Conservation (phyloP, 495 filamentous ascomycete species). For the Echria macrotheca region DNA sequence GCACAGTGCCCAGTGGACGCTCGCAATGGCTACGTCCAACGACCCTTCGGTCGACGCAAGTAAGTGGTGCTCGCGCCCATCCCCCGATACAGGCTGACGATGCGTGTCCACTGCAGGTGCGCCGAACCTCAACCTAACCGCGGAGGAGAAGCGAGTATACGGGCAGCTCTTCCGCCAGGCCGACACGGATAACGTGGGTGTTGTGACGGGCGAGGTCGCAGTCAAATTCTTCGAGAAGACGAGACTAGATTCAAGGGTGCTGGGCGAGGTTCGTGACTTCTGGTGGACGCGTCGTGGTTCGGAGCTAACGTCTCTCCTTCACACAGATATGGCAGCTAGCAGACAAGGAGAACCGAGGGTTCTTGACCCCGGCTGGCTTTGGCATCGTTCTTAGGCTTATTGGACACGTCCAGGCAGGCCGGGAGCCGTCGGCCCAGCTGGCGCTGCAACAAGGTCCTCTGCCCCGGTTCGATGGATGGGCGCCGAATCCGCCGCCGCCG, state of each 20-base stretch:
- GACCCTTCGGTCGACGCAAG: slow-evolving; percentile 21
- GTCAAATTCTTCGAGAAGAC: slow-evolving; percentile 99
- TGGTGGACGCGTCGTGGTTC: not conserved
- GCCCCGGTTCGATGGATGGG: slow-evolving; percentile 81
- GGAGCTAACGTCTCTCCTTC: slow-evolving; percentile 5
- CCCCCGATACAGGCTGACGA: not conserved
- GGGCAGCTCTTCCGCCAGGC: slow-evolving; percentile 85
- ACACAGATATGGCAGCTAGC: slow-evolving; percentile 96
- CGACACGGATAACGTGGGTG: slow-evolving; percentile 82
- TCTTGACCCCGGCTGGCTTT: slow-evolving; percentile 87
- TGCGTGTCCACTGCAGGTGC: slow-evolving; percentile 36
- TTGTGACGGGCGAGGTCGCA: slow-evolving; percentile 91
- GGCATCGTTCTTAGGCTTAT: slow-evolving; percentile 88
- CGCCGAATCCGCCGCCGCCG: slow-evolving; percentile 35
- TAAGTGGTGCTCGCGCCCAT: not conserved
- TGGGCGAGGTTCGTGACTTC: slow-evolving; percentile 69
- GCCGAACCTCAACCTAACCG: slow-evolving; percentile 77
- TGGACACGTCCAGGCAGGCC: slow-evolving; percentile 86
- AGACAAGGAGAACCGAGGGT: slow-evolving; percentile 90
- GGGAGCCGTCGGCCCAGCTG: slow-evolving; percentile 72
- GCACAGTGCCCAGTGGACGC: slow-evolving; percentile 14
- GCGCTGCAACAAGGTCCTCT: slow-evolving; percentile 70
- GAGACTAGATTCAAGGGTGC: slow-evolving; percentile 69
- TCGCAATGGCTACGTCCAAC: slow-evolving; percentile 26
- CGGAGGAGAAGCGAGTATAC: slow-evolving; percentile 90